Conservation (phyloP, 257 asterid genomes). For the Mitragyna speciosa region DNA sequence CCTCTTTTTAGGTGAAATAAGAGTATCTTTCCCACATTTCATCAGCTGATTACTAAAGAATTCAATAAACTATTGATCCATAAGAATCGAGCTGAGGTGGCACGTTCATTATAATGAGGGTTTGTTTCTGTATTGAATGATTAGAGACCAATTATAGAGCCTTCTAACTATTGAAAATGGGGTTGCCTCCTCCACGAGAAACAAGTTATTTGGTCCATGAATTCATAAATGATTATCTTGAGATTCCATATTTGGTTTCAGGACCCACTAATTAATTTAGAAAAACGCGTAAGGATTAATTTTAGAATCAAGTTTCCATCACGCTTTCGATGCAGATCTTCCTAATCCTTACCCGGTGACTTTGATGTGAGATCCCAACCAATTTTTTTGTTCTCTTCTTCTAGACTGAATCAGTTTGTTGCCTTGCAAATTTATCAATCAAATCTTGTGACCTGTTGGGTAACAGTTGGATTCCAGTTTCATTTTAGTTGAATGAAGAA, state of each 20-base stretch:
- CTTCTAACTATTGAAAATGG: neutral
- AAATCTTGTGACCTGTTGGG: neutral
- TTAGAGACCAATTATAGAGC: neutral
- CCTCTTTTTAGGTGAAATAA: neutral
- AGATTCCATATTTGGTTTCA: neutral
- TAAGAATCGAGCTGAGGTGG: neutral
- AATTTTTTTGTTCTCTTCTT: constrained; percentile 5
- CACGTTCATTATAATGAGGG: neutral
- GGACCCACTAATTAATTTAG: neutral
- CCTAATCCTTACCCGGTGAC: neutral
- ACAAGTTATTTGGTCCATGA: neutral
- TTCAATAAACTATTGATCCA: neutral
- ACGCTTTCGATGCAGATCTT: no score
- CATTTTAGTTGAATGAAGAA: neutral
- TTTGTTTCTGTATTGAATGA: neutral
- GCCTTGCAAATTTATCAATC: neutral
- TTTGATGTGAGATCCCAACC: constrained; percentile 19
- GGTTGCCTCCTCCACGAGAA: neutral
- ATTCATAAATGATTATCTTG: neutral
- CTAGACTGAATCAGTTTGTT: constrained; percentile 6
- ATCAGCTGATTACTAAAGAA: neutral
- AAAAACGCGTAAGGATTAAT: constrained; percentile 11
- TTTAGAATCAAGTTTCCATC: neutral
- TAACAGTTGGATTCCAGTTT: neutral
- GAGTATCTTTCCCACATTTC: neutral